phyloP scores from a whole-genome alignment of 2,329 filamentous ascomycete species.

The Xylariaceae sp. region DNA sequence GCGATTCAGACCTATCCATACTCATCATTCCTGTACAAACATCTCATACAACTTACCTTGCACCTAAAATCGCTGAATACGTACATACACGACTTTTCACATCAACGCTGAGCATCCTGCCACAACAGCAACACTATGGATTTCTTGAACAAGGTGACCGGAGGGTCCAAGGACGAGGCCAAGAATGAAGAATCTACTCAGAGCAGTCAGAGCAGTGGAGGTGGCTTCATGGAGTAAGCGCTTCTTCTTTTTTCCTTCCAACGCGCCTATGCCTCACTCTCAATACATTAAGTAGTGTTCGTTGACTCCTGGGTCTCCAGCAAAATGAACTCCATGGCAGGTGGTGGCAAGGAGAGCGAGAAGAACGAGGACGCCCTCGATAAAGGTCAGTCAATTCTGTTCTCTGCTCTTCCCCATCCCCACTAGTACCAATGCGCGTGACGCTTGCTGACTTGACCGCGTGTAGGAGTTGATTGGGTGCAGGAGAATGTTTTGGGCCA shows the following conservation, averaged over 20 bases:
- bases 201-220: constrained; percentile 31
- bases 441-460: not conserved
- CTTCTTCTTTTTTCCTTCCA: too few species aligned
- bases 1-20: too few species aligned
- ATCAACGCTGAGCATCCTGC: too few species aligned
- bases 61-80: too few species aligned
- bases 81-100: too few species aligned
- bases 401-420: not conserved
- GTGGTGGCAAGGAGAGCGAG: constrained; percentile 70
- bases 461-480: constrained; percentile 67
- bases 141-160: constrained; percentile 49
- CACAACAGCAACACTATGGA: constrained; percentile 41
- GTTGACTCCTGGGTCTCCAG: too few species aligned
- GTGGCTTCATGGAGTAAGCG: constrained; percentile 52
- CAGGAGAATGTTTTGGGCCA: constrained; percentile 71
- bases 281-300: too few species aligned
- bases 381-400: constrained; percentile 56
- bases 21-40: too few species aligned
- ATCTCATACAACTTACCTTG: too few species aligned
- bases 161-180: constrained; percentile 32
- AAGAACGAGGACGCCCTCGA: constrained; percentile 80
- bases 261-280: too few species aligned
- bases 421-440: constrained; percentile 1
- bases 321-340: constrained; percentile 68
- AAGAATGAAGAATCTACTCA: constrained; percentile 29